Conservation (phyloP, 2,329 filamentous ascomycete species). For the Decorospora gaudefroyi region DNA sequence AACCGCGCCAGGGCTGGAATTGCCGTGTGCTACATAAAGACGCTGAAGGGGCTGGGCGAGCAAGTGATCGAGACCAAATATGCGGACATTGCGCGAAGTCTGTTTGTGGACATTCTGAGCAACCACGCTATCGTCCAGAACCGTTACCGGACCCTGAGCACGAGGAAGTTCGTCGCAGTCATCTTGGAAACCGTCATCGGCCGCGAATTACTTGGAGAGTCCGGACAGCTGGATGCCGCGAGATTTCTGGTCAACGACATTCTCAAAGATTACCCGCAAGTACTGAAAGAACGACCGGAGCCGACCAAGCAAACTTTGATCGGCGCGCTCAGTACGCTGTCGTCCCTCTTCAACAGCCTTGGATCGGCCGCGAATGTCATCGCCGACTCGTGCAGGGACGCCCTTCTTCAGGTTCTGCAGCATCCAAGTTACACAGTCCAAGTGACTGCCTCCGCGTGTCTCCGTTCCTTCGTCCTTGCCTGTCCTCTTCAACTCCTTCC, state of each 20-base stretch:
- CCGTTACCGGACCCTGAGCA: constrained; percentile 83
- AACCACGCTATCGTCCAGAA: constrained; percentile 77
- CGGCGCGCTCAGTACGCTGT: constrained; percentile 75
- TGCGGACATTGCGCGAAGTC: constrained; percentile 75
- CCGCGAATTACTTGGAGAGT: constrained; percentile 80
- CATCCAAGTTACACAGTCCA: constrained; percentile 97
- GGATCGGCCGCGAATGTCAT: constrained; percentile 80
- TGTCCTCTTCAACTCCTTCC: constrained; percentile 91
- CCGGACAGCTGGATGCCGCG: constrained; percentile 81
- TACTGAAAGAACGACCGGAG: constrained; percentile 82
- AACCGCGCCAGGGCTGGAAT: constrained; percentile 82
- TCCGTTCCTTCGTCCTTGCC: constrained; percentile 84
- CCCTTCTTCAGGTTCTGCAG: constrained; percentile 84
- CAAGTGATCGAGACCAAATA: constrained; percentile 84
- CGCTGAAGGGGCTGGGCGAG: constrained; percentile 78
- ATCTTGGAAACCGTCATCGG: constrained; percentile 85
- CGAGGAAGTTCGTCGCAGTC: constrained; percentile 80
- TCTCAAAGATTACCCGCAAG: constrained; percentile 92
- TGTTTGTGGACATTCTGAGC: constrained; percentile 79
- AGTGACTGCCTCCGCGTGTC: constrained; percentile 81
- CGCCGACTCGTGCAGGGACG: constrained; percentile 83
- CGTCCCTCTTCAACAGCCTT: constrained; percentile 75
- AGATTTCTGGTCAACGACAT: constrained; percentile 83
- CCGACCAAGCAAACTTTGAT: constrained; percentile 86
- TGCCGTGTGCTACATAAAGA: constrained; percentile 81